These are phyloP conservation scores for Scutellaria galericulata DNA, from an alignment of 257 asterid genomes.

Conservation along the genomic window DNA sequence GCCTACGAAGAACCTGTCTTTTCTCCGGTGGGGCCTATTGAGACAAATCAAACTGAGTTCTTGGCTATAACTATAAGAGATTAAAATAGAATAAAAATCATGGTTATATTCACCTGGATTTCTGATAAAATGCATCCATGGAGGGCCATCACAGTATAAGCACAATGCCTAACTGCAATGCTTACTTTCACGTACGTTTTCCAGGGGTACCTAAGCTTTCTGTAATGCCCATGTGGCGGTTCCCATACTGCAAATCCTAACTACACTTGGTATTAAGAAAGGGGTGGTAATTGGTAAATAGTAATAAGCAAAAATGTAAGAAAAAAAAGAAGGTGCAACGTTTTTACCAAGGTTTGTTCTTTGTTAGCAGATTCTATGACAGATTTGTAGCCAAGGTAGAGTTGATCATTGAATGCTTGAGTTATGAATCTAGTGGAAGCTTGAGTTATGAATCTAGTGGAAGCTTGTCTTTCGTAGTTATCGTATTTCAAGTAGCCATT, in stretches of 20 bases:
- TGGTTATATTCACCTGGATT: constrained; percentile 56
- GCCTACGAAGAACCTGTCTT: constrained; percentile 64
- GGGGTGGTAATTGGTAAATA: background rate
- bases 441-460: constrained; percentile 48
- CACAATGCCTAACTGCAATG: constrained; percentile 71
- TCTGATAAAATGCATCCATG: constrained; percentile 88
- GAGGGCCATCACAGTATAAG: constrained; percentile 82
- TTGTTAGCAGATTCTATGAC: constrained; percentile 71
- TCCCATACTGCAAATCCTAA: constrained; percentile 79
- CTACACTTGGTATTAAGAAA: constrained; percentile 35
- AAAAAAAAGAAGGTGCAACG: background rate
- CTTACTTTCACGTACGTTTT: constrained; percentile 62
- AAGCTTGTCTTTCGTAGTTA: constrained; percentile 49
- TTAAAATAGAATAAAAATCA: too few species aligned
- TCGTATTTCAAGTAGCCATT: constrained; percentile 58
- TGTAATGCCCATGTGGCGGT: constrained; percentile 81
- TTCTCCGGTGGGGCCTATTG: constrained; percentile 72
- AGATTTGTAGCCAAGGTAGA: constrained; percentile 65
- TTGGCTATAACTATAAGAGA: too few species aligned
- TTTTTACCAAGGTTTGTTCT: constrained; percentile 65
- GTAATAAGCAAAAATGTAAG: background rate
- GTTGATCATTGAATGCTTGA: constrained; percentile 61
- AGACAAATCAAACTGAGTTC: background rate
- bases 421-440: constrained; percentile 52
- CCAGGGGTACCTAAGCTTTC: constrained; percentile 62